Evolutionary conservation across 208 protist genomes (phyloP).

Genomic region (Acanthamoeba culbertsoni): DNA sequence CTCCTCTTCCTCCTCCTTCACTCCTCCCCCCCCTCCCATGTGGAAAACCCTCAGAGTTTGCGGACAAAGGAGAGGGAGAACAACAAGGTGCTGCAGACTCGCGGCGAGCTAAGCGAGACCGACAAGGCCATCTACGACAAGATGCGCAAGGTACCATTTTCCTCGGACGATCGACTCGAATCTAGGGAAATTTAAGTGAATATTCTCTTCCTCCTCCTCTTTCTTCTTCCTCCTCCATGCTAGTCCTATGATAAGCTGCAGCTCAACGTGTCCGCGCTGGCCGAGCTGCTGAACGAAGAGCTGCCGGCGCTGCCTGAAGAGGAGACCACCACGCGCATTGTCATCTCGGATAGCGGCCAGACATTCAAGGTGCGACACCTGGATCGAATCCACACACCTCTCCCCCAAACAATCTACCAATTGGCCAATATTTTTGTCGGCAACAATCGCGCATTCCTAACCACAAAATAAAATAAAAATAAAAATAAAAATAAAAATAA

Average conservation of each 20-base stretch:
- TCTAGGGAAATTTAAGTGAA: not conserved
- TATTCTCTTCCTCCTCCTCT: not conserved
- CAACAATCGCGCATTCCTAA: too few species aligned
- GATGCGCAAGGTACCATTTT: conserved; percentile 35
- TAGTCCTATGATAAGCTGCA: conserved; percentile 72
- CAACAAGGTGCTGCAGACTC: conserved; percentile 55
- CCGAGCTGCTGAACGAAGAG: conserved; percentile 62
- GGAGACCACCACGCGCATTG: conserved; percentile 61
- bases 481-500: too few species aligned
- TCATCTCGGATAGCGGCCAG: not conserved
- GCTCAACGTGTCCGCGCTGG: conserved; percentile 59
- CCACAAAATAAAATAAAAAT: too few species aligned
- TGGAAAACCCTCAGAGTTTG: conserved; percentile 17
- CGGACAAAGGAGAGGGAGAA: conserved; percentile 71
- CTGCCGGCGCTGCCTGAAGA: conserved; percentile 63
- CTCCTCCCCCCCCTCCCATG: not conserved
- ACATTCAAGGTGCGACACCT: not conserved
- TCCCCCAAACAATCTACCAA: too few species aligned
- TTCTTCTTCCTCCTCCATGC: not conserved
- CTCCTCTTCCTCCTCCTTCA: not conserved
- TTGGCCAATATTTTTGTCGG: too few species aligned
- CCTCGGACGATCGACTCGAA: not conserved
- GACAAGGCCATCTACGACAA: conserved; percentile 62
- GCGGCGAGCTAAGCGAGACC: conserved; percentile 71
- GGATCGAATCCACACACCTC: too few species aligned